These are phyloP conservation scores for Ochetophila trinervis DNA, from an alignment of 306 rosid genomes.

Conservation along the genomic window DNA sequence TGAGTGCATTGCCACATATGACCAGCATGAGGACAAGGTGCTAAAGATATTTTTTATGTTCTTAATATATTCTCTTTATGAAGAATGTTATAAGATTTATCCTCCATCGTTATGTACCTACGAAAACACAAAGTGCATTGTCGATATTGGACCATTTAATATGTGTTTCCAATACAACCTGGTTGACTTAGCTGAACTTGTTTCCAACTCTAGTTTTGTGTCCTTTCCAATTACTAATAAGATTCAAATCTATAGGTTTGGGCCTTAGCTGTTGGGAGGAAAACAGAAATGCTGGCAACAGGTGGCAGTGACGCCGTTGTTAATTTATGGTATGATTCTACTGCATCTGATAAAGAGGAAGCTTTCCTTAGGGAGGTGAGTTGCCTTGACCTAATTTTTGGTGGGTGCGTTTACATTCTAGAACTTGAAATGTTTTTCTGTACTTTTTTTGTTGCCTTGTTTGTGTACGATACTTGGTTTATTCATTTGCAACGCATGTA, in stretches of 20 bases:
- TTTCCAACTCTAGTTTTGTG: neutral
- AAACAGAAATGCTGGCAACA: slow-evolving; percentile 91
- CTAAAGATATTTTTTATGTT: neutral
- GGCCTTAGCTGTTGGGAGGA: slow-evolving; percentile 86
- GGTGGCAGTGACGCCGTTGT: slow-evolving; percentile 86
- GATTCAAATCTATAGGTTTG: slow-evolving; percentile 61
- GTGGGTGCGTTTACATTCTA: neutral
- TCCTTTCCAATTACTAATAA: slow-evolving; percentile 23
- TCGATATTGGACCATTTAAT: neutral
- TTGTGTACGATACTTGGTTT: neutral
- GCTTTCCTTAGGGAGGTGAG: slow-evolving; percentile 77
- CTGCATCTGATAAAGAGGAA: slow-evolving; percentile 80
- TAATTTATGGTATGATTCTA: slow-evolving; percentile 85
- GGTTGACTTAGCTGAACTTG: neutral
- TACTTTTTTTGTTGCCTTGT: neutral
- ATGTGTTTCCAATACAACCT: neutral
- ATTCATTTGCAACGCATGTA: too few species aligned
- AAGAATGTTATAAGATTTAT: neutral
- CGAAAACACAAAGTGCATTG: neutral
- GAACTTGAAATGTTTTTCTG: neutral
- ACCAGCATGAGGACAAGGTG: slow-evolving; percentile 93
- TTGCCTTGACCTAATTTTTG: neutral
- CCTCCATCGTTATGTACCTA: too few species aligned
- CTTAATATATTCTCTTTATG: neutral
- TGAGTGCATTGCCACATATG: slow-evolving; percentile 85